These are phyloP conservation scores for Apocynum venetum DNA, from an alignment of 257 asterid species.

Conservation along the genomic window DNA sequence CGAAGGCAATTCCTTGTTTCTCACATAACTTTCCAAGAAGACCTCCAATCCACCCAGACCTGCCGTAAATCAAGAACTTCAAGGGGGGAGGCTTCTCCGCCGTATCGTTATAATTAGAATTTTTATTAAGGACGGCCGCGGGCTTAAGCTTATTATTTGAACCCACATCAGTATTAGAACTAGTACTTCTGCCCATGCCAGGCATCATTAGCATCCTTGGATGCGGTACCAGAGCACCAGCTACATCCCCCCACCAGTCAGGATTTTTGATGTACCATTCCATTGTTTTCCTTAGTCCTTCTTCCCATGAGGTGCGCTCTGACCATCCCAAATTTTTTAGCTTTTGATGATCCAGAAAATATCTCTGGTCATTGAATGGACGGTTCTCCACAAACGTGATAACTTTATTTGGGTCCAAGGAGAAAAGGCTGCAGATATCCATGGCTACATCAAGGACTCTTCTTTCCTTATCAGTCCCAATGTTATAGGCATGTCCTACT, in stretches of 20 bases:
- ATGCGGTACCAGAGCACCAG: slow-evolving; percentile 68
- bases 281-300: slow-evolving; percentile 53
- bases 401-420: slow-evolving; percentile 45
- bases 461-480: slow-evolving; percentile 64
- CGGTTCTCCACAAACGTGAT: slow-evolving; percentile 67
- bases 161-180: slow-evolving; percentile 14
- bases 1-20: slow-evolving; percentile 50
- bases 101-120: too few relatives aligned
- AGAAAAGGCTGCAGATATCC: slow-evolving; percentile 52
- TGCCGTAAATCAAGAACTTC: slow-evolving; percentile 61
- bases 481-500: slow-evolving; percentile 63
- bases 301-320: slow-evolving; percentile 60
- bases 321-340: slow-evolving; percentile 59
- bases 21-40: slow-evolving; percentile 56
- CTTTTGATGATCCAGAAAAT: slow-evolving; percentile 64
- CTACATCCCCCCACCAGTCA: slow-evolving; percentile 80
- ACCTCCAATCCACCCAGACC: slow-evolving; percentile 65
- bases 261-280: slow-evolving; percentile 64
- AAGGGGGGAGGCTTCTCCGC: slow-evolving; percentile 17
- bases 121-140: too few relatives aligned
- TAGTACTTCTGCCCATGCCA: slow-evolving; percentile 35
- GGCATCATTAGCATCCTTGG: slow-evolving; percentile 71
- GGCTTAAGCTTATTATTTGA: not conserved
- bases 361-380: slow-evolving; percentile 73
- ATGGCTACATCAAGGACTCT: slow-evolving; percentile 56